These are phyloP conservation scores for Eremomyces bilateralis DNA, from an alignment of 495 filamentous ascomycete species.

Conservation along the genomic window DNA sequence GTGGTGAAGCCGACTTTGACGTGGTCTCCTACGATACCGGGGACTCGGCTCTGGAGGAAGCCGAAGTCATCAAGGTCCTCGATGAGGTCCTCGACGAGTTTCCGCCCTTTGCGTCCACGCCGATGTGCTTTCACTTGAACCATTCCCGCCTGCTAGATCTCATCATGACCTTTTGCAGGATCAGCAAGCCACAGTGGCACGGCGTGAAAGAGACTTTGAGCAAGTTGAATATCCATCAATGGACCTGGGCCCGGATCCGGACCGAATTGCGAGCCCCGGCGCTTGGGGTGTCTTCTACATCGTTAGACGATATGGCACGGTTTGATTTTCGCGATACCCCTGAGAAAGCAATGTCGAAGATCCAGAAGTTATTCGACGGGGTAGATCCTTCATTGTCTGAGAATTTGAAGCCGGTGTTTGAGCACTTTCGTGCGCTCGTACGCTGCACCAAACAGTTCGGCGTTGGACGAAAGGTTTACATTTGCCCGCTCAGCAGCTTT, in stretches of 20 bases:
- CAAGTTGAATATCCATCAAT: conserved; percentile 66
- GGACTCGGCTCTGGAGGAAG: conserved; percentile 78
- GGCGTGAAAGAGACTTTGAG: conserved; percentile 66
- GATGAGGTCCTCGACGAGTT: conserved; percentile 78
- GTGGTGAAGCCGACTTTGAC: conserved; percentile 88
- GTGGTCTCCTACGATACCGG: conserved; percentile 59
- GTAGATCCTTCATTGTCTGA: conserved; percentile 44
- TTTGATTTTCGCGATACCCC: conserved; percentile 77
- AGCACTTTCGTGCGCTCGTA: conserved; percentile 54
- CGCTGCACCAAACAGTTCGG: conserved; percentile 54
- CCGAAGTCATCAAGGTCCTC: conserved; percentile 81
- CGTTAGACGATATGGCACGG: conserved; percentile 66
- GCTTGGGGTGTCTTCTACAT: conserved; percentile 69
- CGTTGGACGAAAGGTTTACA: conserved; percentile 56
- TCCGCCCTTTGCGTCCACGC: conserved; percentile 42
- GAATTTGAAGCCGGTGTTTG: conserved; percentile 46
- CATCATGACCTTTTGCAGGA: conserved; percentile 73
- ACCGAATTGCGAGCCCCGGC: conserved; percentile 59
- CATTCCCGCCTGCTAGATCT: conserved; percentile 67
- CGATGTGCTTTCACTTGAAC: conserved; percentile 83
- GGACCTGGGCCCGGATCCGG: conserved; percentile 67
- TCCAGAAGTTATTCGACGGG: conserved; percentile 54
- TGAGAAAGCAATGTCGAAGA: conserved; percentile 46
- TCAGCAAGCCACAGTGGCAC: conserved; percentile 43
- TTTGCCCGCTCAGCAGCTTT: conserved; percentile 67